These are phyloP conservation scores for Neofusicoccum sp. DNA, from an alignment of 2,329 filamentous ascomycete genomes.

Conservation along the genomic window DNA sequence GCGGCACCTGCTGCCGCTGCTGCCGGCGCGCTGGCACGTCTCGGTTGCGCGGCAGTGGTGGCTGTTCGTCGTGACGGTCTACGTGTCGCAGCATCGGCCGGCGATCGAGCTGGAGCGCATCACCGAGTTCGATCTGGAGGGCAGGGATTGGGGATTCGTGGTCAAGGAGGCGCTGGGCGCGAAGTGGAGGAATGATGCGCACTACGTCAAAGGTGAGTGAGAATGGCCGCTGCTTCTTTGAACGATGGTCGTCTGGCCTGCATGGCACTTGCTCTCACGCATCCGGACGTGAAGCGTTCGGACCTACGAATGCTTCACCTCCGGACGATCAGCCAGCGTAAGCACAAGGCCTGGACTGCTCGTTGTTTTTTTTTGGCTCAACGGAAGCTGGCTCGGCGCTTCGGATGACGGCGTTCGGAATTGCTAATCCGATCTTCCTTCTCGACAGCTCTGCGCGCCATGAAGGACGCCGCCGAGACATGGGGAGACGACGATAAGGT, in stretches of 20 bases:
- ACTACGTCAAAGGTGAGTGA: constrained; percentile 71
- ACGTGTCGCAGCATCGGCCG: constrained; percentile 73
- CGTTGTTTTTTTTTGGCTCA: background rate
- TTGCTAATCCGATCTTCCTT: background rate
- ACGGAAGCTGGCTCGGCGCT: too few relatives aligned
- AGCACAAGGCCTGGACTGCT: too few relatives aligned
- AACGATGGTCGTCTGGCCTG: too few relatives aligned
- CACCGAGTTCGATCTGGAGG: constrained; percentile 57
- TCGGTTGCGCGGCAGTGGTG: constrained; percentile 83
- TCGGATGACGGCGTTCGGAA: background rate
- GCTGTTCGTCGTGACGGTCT: constrained; percentile 75
- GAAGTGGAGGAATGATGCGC: constrained; percentile 67
- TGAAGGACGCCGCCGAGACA: constrained; percentile 70
- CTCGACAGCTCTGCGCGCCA: constrained; percentile 63
- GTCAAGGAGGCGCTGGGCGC: constrained; percentile 68
- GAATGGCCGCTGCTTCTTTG: too few relatives aligned
- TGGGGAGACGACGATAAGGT: constrained; percentile 69
- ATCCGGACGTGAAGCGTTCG: too few relatives aligned
- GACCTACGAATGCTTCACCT: too few relatives aligned
- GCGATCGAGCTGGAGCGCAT: constrained; percentile 66
- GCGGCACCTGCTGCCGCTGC: constrained; percentile 74
- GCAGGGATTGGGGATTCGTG: constrained; percentile 74
- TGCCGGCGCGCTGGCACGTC: constrained; percentile 74
- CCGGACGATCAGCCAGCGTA: too few relatives aligned
- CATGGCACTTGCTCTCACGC: too few relatives aligned